Base-by-base conservation (phyloP, 2,329 filamentous ascomycete species). In the Elsinoe australis region DNA sequence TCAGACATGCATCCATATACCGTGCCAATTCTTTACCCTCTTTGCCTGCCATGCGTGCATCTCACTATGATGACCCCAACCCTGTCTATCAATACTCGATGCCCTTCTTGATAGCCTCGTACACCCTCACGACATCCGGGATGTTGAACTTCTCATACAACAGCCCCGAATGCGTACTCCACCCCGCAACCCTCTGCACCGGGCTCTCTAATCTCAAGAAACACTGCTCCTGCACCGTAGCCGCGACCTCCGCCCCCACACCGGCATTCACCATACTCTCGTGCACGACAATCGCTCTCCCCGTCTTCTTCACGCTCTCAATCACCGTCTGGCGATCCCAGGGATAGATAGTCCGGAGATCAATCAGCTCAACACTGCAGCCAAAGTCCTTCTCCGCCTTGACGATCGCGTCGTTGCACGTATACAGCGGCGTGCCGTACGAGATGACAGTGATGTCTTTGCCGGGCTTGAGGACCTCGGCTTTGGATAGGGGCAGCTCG, bases 221-320 rank as follows among this genome's bases (percentile, higher is more conserved):
- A 0, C 87, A 90, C 49, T 84, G 80, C 56, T 92, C 87, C 63
- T 95, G 88, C 45, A 95, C 85, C 1, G 85, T 85, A 0, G 88
- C 87, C 1, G 89, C 87, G 1, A 95, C 82, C 61, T 95, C 88
- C 4, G 89, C 88, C 2, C 89, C 89, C 12, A 95, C 78, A 10
- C 89, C 89, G 5, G 85, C 85, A 58, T 94, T 95, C 54, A 89
- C 75, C 84, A 92, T 94, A 50, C 87, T 82, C 67, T 95, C 89
- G 61, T 95, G 89, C 5, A 95, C 89, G 1, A 95, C 83, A 48
- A 95, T 76, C 31, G 85, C 87, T 51, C 87, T 71, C 0, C 89
- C 88, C 0, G 89, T 95, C 71, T 92, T 94, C 57, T 77, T 79
- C 10, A 94, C 89, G 54, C 88, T 95, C 47, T 82, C 71, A 51